Conservation (phyloP, 2,329 filamentous ascomycete species). For the Stenocarpella maydis region DNA sequence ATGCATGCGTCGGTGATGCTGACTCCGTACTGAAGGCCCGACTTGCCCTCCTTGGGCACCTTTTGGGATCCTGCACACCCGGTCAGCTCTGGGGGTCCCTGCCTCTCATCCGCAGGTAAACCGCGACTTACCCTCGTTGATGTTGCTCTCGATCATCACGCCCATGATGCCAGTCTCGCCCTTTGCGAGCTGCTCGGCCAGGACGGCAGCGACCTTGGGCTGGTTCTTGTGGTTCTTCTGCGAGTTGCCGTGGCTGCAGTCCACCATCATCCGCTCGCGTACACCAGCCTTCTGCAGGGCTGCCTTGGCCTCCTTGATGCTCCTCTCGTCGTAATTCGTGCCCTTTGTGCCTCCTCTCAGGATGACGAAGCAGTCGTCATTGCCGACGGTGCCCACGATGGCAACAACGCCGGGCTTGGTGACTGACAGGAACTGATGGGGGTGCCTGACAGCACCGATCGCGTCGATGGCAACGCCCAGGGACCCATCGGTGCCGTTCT, state of each 20-base stretch:
- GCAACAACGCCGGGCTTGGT: conserved; percentile 96
- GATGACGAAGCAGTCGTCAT: conserved; percentile 97
- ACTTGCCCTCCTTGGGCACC: conserved; percentile 85
- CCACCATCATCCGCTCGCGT: conserved; percentile 87
- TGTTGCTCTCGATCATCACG: conserved; percentile 98
- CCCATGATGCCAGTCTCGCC: conserved; percentile 92
- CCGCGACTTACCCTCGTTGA: conserved; percentile 78
- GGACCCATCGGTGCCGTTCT: conserved; percentile 96
- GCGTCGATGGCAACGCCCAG: conserved; percentile 92
- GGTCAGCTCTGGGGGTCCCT: conserved; percentile 40
- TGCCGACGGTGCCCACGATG: conserved; percentile 92
- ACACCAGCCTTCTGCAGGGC: conserved; percentile 79
- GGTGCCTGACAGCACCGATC: conserved; percentile 89
- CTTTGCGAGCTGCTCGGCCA: conserved; percentile 84
- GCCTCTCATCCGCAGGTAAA: not conserved
- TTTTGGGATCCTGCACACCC: conserved; percentile 78
- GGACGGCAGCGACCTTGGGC: conserved; percentile 83
- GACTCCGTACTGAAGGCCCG: conserved; percentile 88
- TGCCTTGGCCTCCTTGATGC: conserved; percentile 83
- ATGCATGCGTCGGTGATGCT: conserved; percentile 99
- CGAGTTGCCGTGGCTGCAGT: conserved; percentile 97
- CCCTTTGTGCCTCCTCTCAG: conserved; percentile 91
- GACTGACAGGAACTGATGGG: conserved; percentile 96
- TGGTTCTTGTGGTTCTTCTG: conserved; percentile 97
- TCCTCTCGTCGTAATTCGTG: conserved; percentile 90